Conservation (phyloP, 2,329 filamentous ascomycete species). For the Talaromyces sp. region DNA sequence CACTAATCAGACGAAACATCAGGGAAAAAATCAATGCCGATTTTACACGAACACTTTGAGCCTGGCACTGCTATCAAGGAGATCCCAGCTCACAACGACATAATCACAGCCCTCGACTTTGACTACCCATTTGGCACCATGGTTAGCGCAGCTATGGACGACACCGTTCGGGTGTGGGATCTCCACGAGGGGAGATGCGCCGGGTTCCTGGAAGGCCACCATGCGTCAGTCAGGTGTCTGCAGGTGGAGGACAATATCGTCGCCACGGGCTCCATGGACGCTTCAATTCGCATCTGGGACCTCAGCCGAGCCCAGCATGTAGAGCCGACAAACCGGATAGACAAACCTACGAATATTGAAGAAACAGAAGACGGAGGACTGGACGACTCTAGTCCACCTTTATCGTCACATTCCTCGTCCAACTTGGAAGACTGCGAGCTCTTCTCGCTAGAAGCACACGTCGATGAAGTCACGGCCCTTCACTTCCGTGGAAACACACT, state of each 20-base stretch:
- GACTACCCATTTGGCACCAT: conserved; percentile 95
- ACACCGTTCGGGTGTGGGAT: conserved; percentile 94
- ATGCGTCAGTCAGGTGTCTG: conserved; percentile 84
- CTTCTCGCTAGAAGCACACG: conserved; percentile 83
- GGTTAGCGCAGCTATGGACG: conserved; percentile 87
- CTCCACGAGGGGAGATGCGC: conserved; percentile 89
- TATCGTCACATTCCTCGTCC: conserved; percentile 35
- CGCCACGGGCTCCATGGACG: conserved; percentile 90
- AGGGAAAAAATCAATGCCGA: conserved; percentile 73
- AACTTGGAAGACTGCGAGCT: conserved; percentile 86
- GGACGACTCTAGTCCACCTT: neutral
- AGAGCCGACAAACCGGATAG: conserved; percentile 59
- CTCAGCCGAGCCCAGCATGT: conserved; percentile 76
- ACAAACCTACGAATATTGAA: conserved; percentile 42
- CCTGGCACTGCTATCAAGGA: conserved; percentile 84
- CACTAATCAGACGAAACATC: conserved; percentile 22
- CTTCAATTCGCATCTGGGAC: conserved; percentile 92
- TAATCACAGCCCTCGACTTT: conserved; percentile 87
- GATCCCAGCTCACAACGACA: conserved; percentile 81
- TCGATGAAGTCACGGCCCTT: conserved; percentile 90
- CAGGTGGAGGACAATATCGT: conserved; percentile 96
- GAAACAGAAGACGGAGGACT: conserved; percentile 47
- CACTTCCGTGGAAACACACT: conserved; percentile 86
- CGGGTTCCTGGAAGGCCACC: conserved; percentile 85
- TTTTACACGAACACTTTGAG: conserved; percentile 91